Evolutionary conservation across 106 monocot species (phyloP).

Genomic region (Allium fistulosum): DNA sequence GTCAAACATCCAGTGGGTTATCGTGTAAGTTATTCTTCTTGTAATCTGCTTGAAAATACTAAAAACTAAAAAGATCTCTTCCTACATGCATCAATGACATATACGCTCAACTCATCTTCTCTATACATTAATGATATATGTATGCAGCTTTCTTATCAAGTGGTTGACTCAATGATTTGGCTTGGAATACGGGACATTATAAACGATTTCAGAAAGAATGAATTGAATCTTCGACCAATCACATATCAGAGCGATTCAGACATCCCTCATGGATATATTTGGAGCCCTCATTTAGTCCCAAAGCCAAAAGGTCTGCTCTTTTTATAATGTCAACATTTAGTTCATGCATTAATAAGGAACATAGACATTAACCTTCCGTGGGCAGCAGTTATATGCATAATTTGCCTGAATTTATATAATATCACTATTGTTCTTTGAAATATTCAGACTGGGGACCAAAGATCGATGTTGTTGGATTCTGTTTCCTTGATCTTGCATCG

Average conservation of each 20-base stretch:
- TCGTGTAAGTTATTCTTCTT: conserved; percentile 38
- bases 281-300: conserved; percentile 80
- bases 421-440: conserved; percentile 4
- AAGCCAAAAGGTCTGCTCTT: conserved; percentile 61
- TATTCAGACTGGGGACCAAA: conserved; percentile 82
- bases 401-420: background rate
- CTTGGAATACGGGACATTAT: conserved; percentile 79
- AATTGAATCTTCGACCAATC: conserved; percentile 63
- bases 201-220: conserved; percentile 73
- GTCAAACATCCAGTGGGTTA: conserved; percentile 86
- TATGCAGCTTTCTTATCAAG: conserved; percentile 48
- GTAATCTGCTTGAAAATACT: background rate
- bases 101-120: background rate
- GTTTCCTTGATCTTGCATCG: conserved; percentile 90
- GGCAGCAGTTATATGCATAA: background rate
- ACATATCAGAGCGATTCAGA: conserved; percentile 66
- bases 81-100: background rate
- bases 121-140: background rate
- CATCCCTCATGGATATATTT: conserved; percentile 70
- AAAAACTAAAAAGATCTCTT: background rate
- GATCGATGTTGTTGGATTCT: conserved; percentile 93
- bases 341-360: background rate
- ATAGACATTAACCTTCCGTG: background rate
- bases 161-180: conserved; percentile 73
- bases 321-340: background rate